These are phyloP conservation scores for Nidularia pulvinata DNA, from an alignment of 768 basidiomycete species.

Conservation along the genomic window DNA sequence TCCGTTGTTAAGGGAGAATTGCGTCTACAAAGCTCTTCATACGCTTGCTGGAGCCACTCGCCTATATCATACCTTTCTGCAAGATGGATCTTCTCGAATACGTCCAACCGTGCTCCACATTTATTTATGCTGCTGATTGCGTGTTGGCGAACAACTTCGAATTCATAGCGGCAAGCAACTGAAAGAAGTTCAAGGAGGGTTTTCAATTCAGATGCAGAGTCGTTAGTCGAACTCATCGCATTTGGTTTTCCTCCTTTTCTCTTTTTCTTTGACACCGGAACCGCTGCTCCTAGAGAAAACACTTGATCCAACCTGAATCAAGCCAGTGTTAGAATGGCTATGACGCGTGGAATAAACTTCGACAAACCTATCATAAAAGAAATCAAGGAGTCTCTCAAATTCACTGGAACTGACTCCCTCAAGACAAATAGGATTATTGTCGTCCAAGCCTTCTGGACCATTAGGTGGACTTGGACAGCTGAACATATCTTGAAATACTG, in stretches of 20 bases:
- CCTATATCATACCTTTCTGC: slow-evolving; percentile 33
- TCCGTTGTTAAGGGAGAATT: slow-evolving; percentile 23
- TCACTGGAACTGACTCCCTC: slow-evolving; percentile 26
- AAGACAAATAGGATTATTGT: slow-evolving; percentile 27
- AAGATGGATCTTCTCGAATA: slow-evolving; percentile 31
- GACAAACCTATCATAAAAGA: slow-evolving; percentile 35
- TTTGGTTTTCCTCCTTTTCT: not conserved
- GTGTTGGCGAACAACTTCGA: slow-evolving; percentile 27
- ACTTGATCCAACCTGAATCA: too few species aligned
- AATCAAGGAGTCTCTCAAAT: slow-evolving; percentile 34
- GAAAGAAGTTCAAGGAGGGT: slow-evolving; percentile 37
- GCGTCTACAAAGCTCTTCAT: slow-evolving; percentile 30
- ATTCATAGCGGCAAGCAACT: slow-evolving; percentile 34
- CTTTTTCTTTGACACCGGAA: not conserved
- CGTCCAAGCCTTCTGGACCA: slow-evolving; percentile 24
- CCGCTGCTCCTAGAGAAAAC: not conserved
- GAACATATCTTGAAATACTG: slow-evolving; percentile 36
- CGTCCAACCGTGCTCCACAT: slow-evolving; percentile 14
- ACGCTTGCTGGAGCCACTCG: slow-evolving; percentile 36
- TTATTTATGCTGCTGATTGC: slow-evolving; percentile 26
- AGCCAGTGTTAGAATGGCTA: not conserved
- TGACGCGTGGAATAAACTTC: too few species aligned
- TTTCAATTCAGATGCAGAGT: slow-evolving; percentile 3
- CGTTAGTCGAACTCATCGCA: not conserved
- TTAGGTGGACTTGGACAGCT: slow-evolving; percentile 8